Evolutionary conservation across 495 filamentous ascomycete species (phyloP), one percentile per base, ranked within the genome.

Genomic region (Lasiosphaeria hispida): DNA sequence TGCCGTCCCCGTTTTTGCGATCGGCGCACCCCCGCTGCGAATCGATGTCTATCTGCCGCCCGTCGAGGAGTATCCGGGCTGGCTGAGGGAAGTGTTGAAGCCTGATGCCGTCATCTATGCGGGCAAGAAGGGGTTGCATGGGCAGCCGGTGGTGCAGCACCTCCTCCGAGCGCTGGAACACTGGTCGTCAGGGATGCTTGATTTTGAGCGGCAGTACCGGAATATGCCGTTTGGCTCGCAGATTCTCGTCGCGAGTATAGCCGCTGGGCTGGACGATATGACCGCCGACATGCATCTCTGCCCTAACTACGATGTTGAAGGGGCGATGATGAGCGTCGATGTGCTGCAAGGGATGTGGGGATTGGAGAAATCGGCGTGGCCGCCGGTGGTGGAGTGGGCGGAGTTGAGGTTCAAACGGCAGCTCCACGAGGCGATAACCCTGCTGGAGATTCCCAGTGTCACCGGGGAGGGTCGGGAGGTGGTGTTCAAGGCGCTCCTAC

Each of bases 401-500:
- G 60, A 70, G 42, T 41, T 77, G 49, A 52, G 65, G 36, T 68
- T 78, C 19, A 43, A 63, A 47, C 59, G 57, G 42, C 67, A 77
- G 50, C 48, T 76, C 14, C 75, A 78, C 43, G 75, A 78, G 41
- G 70, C 70, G 7, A 75, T 77, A 14, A 68, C 70, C 10, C 59
- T 78, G 13, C 74, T 78, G 7, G 18, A 15, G 36, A 45, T 11
- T 5, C 18, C 10, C 42, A 1, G 42, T 11, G 2, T 23, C 6
- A 30, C 18, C 23, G 23, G 10, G 10, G 14, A 45, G 39, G 4
- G 39, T 7, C 10, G 43, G 17, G 17, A 13, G 1, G 14, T 64
- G 43, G 62, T 73, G 36, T 74, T 78, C 68, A 78, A 78, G 50
- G 67, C 70, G 1, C 58, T 77, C 52, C 62, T 67, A 19, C 45